Evolutionary conservation across 768 basidiomycete species (phyloP).

Genomic region (Mrakia gelida): DNA sequence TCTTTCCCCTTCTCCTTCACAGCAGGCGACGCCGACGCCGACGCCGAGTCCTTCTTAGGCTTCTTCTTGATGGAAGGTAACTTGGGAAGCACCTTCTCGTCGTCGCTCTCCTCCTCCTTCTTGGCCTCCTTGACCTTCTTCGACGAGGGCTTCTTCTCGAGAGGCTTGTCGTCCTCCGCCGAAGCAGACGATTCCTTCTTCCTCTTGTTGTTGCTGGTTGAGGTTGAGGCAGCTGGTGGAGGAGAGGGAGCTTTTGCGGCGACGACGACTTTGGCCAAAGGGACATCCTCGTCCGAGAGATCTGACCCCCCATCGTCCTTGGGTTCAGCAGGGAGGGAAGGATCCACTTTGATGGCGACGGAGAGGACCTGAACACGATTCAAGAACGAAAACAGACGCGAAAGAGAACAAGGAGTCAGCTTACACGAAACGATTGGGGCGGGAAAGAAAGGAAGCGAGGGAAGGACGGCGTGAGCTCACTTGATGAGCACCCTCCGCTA

Average conservation of each 20-base stretch:
- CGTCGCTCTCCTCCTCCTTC: conserved; percentile 36
- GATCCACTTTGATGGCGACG: conserved; percentile 30
- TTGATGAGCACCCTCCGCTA: not conserved
- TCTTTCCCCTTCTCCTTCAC: not conserved
- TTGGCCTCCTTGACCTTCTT: conserved; percentile 35
- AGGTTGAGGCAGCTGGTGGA: not conserved
- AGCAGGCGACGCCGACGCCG: not conserved
- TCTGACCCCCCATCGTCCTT: conserved; percentile 8
- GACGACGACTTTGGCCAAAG: conserved; percentile 15
- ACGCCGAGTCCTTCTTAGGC: not conserved
- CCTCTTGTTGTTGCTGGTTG: not conserved
- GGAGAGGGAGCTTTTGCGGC: conserved; percentile 5
- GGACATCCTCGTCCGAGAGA: conserved; percentile 31
- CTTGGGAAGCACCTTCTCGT: conserved; percentile 35
- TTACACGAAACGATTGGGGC: not conserved
- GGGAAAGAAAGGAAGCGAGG: too few species aligned
- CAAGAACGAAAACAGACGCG: not conserved
- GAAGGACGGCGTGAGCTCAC: conserved; percentile 13
- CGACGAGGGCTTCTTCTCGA: conserved; percentile 46
- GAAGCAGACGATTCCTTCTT: conserved; percentile 36
- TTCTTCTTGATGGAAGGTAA: not conserved
- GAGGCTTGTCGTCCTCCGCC: conserved; percentile 46
- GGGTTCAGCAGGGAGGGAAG: conserved; percentile 4
- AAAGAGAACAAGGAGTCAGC: not conserved
- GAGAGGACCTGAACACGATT: conserved; percentile 10